Base-by-base conservation (phyloP, 164 flowering plant species). In the Saururus chinensis region DNA sequence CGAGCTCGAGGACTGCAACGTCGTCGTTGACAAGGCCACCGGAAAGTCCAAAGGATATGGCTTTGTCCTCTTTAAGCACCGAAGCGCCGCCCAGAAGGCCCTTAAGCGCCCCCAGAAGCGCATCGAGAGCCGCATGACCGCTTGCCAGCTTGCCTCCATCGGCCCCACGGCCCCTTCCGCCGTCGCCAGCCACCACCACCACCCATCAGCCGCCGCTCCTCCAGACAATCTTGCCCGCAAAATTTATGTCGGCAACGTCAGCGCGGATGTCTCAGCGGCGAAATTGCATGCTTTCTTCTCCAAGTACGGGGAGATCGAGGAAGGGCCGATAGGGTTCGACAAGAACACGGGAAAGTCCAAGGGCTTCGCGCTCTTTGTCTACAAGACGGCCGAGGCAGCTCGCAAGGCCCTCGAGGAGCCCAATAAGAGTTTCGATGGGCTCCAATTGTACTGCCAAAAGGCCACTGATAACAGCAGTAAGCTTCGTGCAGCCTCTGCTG, bases 21-120 rank as follows among this genome's bases (percentile, higher is more conserved):
- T 73, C 26, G 76, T 79, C 21, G 40, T 20, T 25, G 84, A 81
- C 69, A 79, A 78, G 66, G 22, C 49, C 24, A 66, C 81, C 21
- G 81, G 81, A 0, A 79, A 76, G 49, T 70, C 78, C 17, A 79
- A 76, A 40, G 85, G 85, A 11, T 81, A 75, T 19, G 85, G 81
- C 7, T 81, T 81, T 25, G 23, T 79, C 30, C 64, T 73, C 6
- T 77, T 73, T 57, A 81, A 79, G 66, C 73, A 70, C 60, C 68
- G 72, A 7, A 66, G 66, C 5, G 58, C 68, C 11, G 81, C 82
- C 1, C 56, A 57, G 9, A 64, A 62, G 35, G 78, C 85, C n/a
- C 68, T 81, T 10, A 73, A 66, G 35, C 66, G 79, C 17, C 81
- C 85, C 1, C 75, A 72, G 66, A 81, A 79, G 71, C 73, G 77